A percentile compares a stretch with the other conserved stretches of the same genome.
phyloP scores from a whole-genome alignment of 1,284 basidiomycete genomes.

The Bothia castanella region DNA sequence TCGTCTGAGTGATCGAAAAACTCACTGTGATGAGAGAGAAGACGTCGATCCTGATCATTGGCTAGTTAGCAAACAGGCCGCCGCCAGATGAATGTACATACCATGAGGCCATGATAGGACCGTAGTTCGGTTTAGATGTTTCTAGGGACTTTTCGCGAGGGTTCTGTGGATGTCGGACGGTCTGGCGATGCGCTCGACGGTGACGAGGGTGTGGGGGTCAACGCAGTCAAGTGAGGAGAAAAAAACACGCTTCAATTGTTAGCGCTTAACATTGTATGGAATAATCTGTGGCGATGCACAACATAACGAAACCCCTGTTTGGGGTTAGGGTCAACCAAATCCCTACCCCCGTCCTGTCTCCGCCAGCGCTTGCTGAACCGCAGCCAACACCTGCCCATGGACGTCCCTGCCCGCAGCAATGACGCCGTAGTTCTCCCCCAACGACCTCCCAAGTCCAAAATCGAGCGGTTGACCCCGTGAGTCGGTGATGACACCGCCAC shows the following conservation, averaged over 20 bases:
- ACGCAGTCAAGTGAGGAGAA: neutral
- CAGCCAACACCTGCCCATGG: conserved; percentile 68
- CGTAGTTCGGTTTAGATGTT: neutral
- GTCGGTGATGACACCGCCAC: conserved; percentile 85
- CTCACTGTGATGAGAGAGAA: conserved; percentile 39
- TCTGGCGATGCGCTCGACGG: neutral
- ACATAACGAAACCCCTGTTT: neutral
- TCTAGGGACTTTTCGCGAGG: neutral
- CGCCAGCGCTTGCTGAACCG: conserved; percentile 64
- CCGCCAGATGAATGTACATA: neutral
- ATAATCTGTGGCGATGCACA: conserved; percentile 1
- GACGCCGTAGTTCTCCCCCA: conserved; percentile 86
- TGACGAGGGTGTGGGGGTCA: too few relatives aligned
- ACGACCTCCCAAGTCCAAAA: conserved; percentile 84
- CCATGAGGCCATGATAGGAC: conserved; percentile 26
- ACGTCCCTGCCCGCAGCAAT: conserved; percentile 71
- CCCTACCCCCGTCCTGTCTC: conserved; percentile 32
- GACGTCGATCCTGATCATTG: conserved; percentile 37
- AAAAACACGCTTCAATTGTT: neutral
- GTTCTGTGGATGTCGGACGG: neutral
- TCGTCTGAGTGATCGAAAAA: neutral
- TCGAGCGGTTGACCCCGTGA: conserved; percentile 77
- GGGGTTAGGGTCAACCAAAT: neutral
- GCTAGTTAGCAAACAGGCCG: too few relatives aligned
- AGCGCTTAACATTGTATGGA: neutral